Percentiles rank a stretch among this genome's conserved stretches.
These are phyloP conservation scores for Schizothecium vesticola DNA, from an alignment of 495 filamentous ascomycete genomes.

Conservation along the genomic window DNA sequence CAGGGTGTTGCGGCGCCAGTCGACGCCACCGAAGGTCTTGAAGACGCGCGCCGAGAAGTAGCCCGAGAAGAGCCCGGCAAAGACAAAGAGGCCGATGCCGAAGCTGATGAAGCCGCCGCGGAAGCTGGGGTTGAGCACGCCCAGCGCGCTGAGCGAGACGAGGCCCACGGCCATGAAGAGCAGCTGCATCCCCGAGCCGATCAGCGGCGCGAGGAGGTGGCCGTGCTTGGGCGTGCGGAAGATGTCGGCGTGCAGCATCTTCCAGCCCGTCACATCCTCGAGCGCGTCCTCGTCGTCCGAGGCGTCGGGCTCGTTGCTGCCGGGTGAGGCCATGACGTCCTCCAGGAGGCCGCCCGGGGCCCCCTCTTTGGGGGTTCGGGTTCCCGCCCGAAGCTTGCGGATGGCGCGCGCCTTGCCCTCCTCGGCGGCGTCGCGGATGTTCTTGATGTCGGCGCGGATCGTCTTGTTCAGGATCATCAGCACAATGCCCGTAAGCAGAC, in stretches of 20 bases:
- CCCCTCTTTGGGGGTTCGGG: constrained; percentile 49
- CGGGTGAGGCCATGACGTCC: constrained; percentile 50
- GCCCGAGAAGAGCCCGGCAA: constrained; percentile 86
- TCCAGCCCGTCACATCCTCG: constrained; percentile 90
- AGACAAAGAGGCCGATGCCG: constrained; percentile 78
- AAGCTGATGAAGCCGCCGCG: constrained; percentile 89
- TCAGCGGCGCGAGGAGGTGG: constrained; percentile 73
- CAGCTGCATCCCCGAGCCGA: constrained; percentile 87
- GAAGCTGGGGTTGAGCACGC: constrained; percentile 85
- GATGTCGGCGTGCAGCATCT: constrained; percentile 90
- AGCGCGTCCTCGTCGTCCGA: constrained; percentile 70
- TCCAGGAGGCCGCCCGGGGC: constrained; percentile 62
- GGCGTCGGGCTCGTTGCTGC: constrained; percentile 54
- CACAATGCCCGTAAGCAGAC: constrained; percentile 75
- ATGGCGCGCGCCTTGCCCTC: constrained; percentile 56
- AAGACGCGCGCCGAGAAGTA: constrained; percentile 85
- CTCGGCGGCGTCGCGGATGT: constrained; percentile 60
- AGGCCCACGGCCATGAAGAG: constrained; percentile 80
- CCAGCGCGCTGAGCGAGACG: constrained; percentile 72
- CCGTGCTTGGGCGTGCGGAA: constrained; percentile 75
- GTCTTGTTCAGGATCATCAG: constrained; percentile 83
- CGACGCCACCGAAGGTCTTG: constrained; percentile 75
- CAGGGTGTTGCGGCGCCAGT: constrained; percentile 76
- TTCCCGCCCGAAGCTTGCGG: constrained; percentile 33
- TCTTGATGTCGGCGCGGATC: constrained; percentile 74